Evolutionary conservation across 208 protist species (phyloP).

Genomic region (Leishmania gerbilli): DNA sequence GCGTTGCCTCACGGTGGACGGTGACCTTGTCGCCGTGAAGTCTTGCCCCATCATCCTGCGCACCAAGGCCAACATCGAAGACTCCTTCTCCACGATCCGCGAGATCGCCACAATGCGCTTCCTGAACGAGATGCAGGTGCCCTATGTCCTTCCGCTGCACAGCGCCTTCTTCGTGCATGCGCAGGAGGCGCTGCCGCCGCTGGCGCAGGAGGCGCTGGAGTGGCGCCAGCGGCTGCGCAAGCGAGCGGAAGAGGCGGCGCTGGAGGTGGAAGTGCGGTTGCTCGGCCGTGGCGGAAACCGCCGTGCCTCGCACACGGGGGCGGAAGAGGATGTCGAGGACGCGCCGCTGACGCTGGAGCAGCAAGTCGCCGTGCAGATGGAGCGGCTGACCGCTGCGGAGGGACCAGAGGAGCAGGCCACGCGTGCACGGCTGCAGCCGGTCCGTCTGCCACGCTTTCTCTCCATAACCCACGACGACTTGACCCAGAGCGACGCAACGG

Average conservation of each 20-base stretch:
- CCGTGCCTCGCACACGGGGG: not conserved
- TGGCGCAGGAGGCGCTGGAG: constrained; percentile 46
- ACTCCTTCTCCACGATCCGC: constrained; percentile 73
- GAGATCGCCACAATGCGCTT: constrained; percentile 88
- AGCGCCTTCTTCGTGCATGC: constrained; percentile 73
- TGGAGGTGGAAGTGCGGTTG: constrained; percentile 31
- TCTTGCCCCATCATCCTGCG: constrained; percentile 70
- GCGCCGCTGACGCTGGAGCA: constrained; percentile 28
- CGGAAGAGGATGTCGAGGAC: not conserved
- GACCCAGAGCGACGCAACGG: constrained; percentile 62
- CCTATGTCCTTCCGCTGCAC: constrained; percentile 84
- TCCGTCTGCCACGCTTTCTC: constrained; percentile 73
- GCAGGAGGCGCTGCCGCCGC: constrained; percentile 64
- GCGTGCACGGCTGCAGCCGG: constrained; percentile 35
- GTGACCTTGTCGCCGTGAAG: constrained; percentile 86
- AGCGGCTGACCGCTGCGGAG: constrained; percentile 23
- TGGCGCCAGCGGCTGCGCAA: constrained; percentile 34
- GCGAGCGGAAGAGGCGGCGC: constrained; percentile 35
- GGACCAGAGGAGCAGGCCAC: constrained; percentile 25
- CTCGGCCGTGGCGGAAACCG: constrained; percentile 15
- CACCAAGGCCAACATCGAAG: constrained; percentile 67
- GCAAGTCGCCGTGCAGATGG: constrained; percentile 23
- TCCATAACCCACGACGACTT: constrained; percentile 79
- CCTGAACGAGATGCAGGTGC: constrained; percentile 76
- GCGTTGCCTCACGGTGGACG: constrained; percentile 69